Conservation (phyloP, 345 rosid species). For the Populus simonii region DNA sequence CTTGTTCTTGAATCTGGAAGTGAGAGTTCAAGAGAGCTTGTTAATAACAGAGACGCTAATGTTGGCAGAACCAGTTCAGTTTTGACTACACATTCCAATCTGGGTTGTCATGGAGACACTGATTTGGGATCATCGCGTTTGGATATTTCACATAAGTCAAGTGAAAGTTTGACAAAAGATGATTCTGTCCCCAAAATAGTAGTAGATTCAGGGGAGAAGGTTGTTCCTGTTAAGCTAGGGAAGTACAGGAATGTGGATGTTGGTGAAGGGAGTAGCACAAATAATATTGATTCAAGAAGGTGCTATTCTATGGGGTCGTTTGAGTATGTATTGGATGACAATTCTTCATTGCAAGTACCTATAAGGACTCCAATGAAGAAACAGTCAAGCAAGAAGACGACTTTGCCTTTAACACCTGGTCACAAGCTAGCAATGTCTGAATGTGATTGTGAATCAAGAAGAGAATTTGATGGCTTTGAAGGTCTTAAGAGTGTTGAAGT, state of each 20-base stretch:
- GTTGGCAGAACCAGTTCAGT: constrained; percentile 40
- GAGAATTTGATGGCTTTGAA: constrained; percentile 49
- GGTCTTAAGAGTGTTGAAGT: constrained; percentile 20
- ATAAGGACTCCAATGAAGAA: constrained; percentile 61
- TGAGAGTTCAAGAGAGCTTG: constrained; percentile 77
- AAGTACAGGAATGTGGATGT: constrained; percentile 70
- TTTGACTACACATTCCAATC: constrained; percentile 41
- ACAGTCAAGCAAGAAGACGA: constrained; percentile 47
- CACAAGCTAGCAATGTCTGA: constrained; percentile 67
- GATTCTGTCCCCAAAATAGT: constrained; percentile 19
- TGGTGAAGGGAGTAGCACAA: constrained; percentile 48
- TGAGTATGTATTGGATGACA: constrained; percentile 88
- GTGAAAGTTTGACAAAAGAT: constrained; percentile 34
- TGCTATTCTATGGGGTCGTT: constrained; percentile 98
- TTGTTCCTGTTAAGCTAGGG: constrained; percentile 85
- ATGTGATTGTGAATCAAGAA: constrained; percentile 60
- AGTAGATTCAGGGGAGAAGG: constrained; percentile 52
- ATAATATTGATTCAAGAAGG: constrained; percentile 61
- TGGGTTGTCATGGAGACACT: constrained; percentile 31
- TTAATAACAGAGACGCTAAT: constrained; percentile 38
- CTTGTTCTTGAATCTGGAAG: constrained; percentile 89
- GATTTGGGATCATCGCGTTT: constrained; percentile 46
- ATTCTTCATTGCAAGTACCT: constrained; percentile 68
- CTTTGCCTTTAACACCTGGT: constrained; percentile 53
- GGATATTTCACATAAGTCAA: constrained; percentile 33